Evolutionary conservation across 2,329 filamentous ascomycete species (phyloP).

Genomic region (Neofusicoccum sp.): DNA sequence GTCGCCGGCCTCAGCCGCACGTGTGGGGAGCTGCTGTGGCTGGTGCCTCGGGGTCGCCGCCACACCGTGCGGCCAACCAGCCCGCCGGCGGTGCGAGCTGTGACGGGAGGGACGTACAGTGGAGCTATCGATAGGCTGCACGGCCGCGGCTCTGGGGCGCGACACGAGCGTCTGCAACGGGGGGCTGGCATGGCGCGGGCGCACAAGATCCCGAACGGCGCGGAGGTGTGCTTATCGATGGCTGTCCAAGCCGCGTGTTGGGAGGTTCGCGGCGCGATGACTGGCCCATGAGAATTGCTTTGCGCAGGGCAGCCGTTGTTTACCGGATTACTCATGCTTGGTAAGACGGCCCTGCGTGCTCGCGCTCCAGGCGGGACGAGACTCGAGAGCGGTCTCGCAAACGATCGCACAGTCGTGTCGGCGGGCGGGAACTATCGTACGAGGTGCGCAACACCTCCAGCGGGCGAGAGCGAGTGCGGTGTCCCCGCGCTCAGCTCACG

Average conservation of each 20-base stretch:
- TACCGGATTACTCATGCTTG: conserved; percentile 3
- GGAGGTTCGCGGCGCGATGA: background rate
- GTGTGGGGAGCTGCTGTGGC: conserved; percentile 12
- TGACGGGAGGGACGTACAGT: background rate
- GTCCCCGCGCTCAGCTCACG: conserved; percentile 12
- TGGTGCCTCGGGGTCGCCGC: conserved; percentile 12
- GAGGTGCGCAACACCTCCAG: background rate
- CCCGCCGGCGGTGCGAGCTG: background rate
- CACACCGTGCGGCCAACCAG: conserved; percentile 3
- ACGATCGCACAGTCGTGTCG: background rate
- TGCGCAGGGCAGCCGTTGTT: background rate
- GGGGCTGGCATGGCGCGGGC: background rate
- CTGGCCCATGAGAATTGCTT: background rate
- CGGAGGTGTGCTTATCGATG: conserved; percentile 14
- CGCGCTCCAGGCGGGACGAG: background rate
- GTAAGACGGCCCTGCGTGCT: background rate
- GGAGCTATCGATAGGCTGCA: background rate
- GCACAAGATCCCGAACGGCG: background rate
- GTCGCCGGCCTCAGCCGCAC: background rate
- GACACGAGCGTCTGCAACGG: conserved; percentile 1
- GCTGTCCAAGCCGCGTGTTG: background rate
- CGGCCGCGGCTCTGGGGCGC: background rate
- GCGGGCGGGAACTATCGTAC: conserved; percentile 3
- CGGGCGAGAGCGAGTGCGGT: background rate
- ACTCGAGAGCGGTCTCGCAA: background rate